Conservation (phyloP, 441 rosid species). For the Breynia disticha region DNA sequence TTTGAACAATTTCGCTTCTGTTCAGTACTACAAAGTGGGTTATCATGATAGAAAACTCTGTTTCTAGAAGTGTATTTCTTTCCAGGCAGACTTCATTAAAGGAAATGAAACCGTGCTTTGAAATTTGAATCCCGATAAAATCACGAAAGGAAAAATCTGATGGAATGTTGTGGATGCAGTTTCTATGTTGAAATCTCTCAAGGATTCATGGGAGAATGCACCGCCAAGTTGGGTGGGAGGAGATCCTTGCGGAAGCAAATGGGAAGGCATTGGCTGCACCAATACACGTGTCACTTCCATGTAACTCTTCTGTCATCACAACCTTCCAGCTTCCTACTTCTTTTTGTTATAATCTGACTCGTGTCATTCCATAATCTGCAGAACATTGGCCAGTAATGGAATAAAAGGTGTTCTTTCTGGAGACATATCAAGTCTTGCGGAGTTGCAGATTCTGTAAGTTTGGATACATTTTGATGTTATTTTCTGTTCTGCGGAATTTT, state of each 20-base stretch:
- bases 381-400: constrained; percentile 43
- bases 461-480: background rate
- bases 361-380: constrained; percentile 28
- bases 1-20: too few relatives aligned
- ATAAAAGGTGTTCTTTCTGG: constrained; percentile 45
- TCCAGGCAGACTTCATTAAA: too few relatives aligned
- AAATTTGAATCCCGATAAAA: too few relatives aligned
- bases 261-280: constrained; percentile 68
- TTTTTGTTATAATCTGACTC: too few relatives aligned
- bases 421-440: constrained; percentile 44
- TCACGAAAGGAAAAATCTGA: too few relatives aligned
- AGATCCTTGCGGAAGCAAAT: constrained; percentile 67
- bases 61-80: too few relatives aligned
- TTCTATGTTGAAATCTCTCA: constrained; percentile 30
- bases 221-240: constrained; percentile 54
- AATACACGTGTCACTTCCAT: constrained; percentile 46
- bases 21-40: too few relatives aligned
- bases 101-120: too few relatives aligned
- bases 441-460: constrained; percentile 53
- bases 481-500: background rate
- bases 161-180: constrained; percentile 24
- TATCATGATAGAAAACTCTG: too few relatives aligned
- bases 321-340: too few relatives aligned
- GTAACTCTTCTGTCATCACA: constrained; percentile 23
- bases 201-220: constrained; percentile 30